A percentile compares a stretch with the other conserved stretches of the same genome.
Evolutionary conservation across 192 early-diverging fungal genomes (phyloP).

Genomic region (Mortierella alpina): DNA sequence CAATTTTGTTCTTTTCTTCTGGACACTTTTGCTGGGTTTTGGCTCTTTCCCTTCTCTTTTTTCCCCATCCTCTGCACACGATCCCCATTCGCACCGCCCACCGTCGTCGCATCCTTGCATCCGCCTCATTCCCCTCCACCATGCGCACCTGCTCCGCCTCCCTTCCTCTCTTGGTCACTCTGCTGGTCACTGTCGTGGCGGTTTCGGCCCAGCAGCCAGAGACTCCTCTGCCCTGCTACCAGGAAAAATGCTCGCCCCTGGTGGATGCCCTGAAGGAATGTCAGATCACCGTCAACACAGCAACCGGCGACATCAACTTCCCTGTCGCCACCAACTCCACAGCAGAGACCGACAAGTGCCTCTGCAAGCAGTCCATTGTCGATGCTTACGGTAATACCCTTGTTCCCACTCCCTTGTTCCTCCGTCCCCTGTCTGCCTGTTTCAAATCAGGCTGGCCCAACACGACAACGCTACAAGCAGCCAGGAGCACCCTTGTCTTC

Average conservation of each 20-base stretch:
- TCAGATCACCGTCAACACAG: slow-evolving; percentile 25
- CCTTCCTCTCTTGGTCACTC: slow-evolving; percentile 15
- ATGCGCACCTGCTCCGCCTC: slow-evolving; percentile 37
- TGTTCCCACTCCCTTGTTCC: not conserved
- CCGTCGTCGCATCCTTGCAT: not conserved
- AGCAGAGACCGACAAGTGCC: slow-evolving; percentile 43
- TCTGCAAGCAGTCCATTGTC: slow-evolving; percentile 49
- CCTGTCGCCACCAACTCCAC: slow-evolving; percentile 23
- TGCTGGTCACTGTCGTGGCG: slow-evolving; percentile 11
- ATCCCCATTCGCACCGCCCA: not conserved
- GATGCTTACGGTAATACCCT: slow-evolving; percentile 34
- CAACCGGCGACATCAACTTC: slow-evolving; percentile 51
- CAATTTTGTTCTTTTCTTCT: too few species aligned
- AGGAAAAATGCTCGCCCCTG: slow-evolving; percentile 34
- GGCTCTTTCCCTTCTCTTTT: not conserved
- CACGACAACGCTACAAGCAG: not conserved
- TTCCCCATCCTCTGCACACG: not conserved
- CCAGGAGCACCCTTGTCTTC: too few species aligned
- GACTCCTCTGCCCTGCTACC: slow-evolving; percentile 35
- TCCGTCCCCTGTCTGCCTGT: not conserved
- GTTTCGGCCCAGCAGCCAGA: slow-evolving; percentile 44
- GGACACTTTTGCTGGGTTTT: too few species aligned
- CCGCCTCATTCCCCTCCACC: not conserved
- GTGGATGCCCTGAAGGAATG: slow-evolving; percentile 32
- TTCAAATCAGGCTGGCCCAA: not conserved